Base-by-base conservation (phyloP, 768 basidiomycete species). In the Flagelloscypha sp. region DNA sequence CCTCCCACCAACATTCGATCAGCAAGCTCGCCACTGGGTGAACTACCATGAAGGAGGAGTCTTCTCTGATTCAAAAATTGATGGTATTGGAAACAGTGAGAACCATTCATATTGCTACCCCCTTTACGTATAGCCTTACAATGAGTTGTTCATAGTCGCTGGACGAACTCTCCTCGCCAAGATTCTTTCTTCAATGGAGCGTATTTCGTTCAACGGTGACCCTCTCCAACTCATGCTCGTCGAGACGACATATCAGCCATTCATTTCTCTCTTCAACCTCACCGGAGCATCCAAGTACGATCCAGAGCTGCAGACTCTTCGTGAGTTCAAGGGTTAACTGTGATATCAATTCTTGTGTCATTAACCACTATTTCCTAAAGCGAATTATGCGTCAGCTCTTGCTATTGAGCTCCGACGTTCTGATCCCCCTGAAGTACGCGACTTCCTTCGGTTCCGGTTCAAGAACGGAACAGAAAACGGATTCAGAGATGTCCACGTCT, bases 221-320 rank as follows among this genome's bases (percentile, higher is more conserved):
- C 79, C 84, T 29, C 74, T 90, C 34, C 79, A 84, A 48, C 71
- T 92, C 61, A 66, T 81, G 57, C 54, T 88, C 45, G 66, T 86
- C 46, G 75, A 84, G 60, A 79, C 80, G 11, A 84, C 84, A 43
- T 92, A 92, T 67, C 88, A 90, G 57, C 80, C 88, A 10, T 87
- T 93, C 73, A 79, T 90, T 50, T 88, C 85, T 4, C 68, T 92
- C 56, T 83, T 92, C 74, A 74, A 79, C 53, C 72, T 83, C 57
- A 74, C 84, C 13, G 83, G 81, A 38, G 59, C 81, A 37, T 46
- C 58, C 45, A 62, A 71, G 42, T 58, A 69, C 18, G 58, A 76
- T 52, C 79, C 82, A 1, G 70, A 79, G 36, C 56, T 80, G 44
- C 57, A 62, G 32, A 75, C 65, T 27, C 71, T 86, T 43, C 80